Evolutionary conservation across 371 early-diverging fungal species (phyloP).

Genomic region (Mucor indicus): DNA sequence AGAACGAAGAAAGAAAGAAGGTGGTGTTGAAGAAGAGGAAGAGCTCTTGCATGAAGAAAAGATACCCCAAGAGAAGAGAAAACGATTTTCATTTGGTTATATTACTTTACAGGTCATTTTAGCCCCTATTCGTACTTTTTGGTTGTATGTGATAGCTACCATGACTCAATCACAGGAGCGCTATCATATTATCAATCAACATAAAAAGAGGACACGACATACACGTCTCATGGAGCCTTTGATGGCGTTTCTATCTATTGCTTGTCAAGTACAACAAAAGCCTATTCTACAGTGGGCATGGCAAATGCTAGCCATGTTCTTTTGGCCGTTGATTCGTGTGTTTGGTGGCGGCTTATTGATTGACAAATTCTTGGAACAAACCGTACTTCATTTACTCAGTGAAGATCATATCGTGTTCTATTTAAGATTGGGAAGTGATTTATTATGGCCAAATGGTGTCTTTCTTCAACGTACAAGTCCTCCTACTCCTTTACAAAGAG

Average conservation of each 20-base stretch:
- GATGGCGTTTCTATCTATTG: slow-evolving; percentile 32
- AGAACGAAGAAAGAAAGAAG: slow-evolving; percentile 19
- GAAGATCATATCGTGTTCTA: slow-evolving; percentile 56
- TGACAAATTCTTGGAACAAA: slow-evolving; percentile 57
- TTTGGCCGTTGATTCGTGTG: slow-evolving; percentile 44
- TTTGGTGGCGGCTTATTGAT: slow-evolving; percentile 42
- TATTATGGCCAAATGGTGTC: slow-evolving; percentile 58
- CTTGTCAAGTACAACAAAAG: slow-evolving; percentile 32
- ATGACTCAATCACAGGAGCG: slow-evolving; percentile 45
- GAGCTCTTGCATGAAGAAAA: slow-evolving; percentile 10
- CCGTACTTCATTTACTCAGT: slow-evolving; percentile 54
- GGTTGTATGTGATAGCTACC: slow-evolving; percentile 28
- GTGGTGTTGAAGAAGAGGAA: slow-evolving; percentile 15
- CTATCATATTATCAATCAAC: slow-evolving; percentile 38
- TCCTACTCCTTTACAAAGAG: slow-evolving; percentile 29
- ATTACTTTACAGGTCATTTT: slow-evolving; percentile 43
- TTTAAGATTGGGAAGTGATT: slow-evolving; percentile 49
- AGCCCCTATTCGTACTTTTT: slow-evolving; percentile 32
- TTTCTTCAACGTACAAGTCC: slow-evolving; percentile 38
- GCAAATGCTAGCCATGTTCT: slow-evolving; percentile 46
- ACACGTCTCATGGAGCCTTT: slow-evolving; percentile 34
- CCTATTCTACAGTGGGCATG: slow-evolving; percentile 42
- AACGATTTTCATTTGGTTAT: slow-evolving; percentile 42
- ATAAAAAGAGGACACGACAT: slow-evolving; percentile 36
- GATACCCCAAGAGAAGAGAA: slow-evolving; percentile 16